Evolutionary conservation across 2,329 filamentous ascomycete genomes (phyloP), one percentile per base, ranked within the genome.

Genomic region (Diplodia seriata): DNA sequence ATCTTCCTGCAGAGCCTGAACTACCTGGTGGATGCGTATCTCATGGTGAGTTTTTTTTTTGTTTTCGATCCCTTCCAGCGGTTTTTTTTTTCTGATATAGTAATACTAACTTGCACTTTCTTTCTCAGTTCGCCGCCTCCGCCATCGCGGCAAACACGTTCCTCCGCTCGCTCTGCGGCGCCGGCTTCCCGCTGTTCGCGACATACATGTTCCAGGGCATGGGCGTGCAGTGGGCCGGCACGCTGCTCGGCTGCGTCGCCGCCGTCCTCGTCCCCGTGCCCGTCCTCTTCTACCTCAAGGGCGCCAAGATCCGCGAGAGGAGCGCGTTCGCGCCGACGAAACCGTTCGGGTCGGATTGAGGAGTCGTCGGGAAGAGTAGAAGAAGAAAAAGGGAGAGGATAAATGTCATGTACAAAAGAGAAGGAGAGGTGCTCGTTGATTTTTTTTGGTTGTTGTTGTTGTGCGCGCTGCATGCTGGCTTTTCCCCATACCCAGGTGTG

Each of bases 1-100:
- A 87, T 88, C 69, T 89, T 88, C 77, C 79, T 88, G 12, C 83
- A 84, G 63, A 76, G 83, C 15, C 81, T 88, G 69, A 88, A 88
- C 72, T 88, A 88, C 72, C 77, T 88, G 18, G 85, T 88, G 61
- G 86, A 88, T 70, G 82, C 85, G 0, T 88, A 87, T 70, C 79
- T 87, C 54, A 86, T 87, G 77, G 66, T 68, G 12, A 49, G 59
- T 29, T 5, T 18, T 23, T 26, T 33, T 33, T n/a, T n/a, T n/a
- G n/a, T 4, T 3, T 33, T 33, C 23, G 2, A 23, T 23, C 23
- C 23, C 23, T 2, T 23, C 23, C 1, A 23, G 23, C 23, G 23
- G 23, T 33, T 33, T 33, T 33, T 33, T 33, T 33, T 33, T n/a
- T n/a, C n/a, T n/a, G n/a, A n/a, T n/a, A n/a, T n/a, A n/a, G n/a